Evolutionary conservation across 768 basidiomycete genomes (phyloP), one percentile per base, ranked within the genome.

Genomic region (Tulasnella sp.): DNA sequence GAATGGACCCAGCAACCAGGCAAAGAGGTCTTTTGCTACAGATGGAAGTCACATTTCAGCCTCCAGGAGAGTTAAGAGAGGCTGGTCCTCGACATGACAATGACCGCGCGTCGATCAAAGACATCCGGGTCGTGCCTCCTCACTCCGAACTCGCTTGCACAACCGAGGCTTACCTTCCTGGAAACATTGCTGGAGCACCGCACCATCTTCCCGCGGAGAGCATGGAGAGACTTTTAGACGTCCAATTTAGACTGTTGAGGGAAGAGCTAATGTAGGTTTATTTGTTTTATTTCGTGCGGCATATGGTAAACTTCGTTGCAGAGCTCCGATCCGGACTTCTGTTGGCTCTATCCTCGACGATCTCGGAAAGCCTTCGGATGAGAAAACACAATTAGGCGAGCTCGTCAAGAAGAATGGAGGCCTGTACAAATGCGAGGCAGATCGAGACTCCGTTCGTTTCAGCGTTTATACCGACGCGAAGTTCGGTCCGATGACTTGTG

Each of bases 221-320:
- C 29, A 90, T 92, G 85, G 83, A 89, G 71, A 81, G 87, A 8
- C 80, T 88, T n/a, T 79, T 91, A 12, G 91, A 93, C 72, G 84
- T 89, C 5, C 90, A 92, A 75, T 92, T 90, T 77, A 85, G 91
- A 37, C 82, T 92, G 0, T 80, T 92, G 42, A 82, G 91, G 41
- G 91, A 91, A 75, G 91, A 92, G 72, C 79, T 89, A 22, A 89
- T 84, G 86, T 89, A 76, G 77, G 75, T 75, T 36, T 9, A 35
- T 66, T 63, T 32, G 40, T 34, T 14, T 36, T 1, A 9, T 34
- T 19, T 16, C 16, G 67, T 17, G 29, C 0, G 6, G 22, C 29
- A 29, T 8, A 62, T 34, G 64, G 16, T 65, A 66, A 47, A 70
- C 1, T 29, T 9, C 7, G 32, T 36, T n/a, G 16, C 71, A 88